Base-by-base conservation (phyloP, 2,329 filamentous ascomycete genomes). In the Fusarium sp. region DNA sequence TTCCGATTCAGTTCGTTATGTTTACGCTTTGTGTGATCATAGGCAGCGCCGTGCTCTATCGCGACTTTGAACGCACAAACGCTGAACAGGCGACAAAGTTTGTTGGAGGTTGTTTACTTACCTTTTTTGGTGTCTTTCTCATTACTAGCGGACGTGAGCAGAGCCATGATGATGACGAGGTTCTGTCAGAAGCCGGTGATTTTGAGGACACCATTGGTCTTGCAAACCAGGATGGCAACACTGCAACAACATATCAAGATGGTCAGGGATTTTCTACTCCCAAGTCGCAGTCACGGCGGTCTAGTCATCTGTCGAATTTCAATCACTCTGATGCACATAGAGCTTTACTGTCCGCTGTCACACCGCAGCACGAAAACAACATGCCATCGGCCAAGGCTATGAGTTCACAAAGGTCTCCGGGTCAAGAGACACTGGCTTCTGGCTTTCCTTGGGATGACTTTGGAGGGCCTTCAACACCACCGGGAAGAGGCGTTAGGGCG, bases 11-110 rank as follows among this genome's bases (percentile, higher is more conserved):
- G 77, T 99, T 99, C 75, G 96, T 99, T 52, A 88, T 97, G 69
- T 99, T 99, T 79, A 99, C 96, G 0, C 86, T 99, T 10, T 97
- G 93, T 8, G 96, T 98, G 68, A 98, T 99, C 73, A 86, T 97
- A 54, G 96, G 96, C 60, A 98, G 95, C 75, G 95, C 95, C 2
- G 87, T 99, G 11, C 83, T 99, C 8, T 99, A 98, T 78, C 91
- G 95, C 52, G 96, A 99, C 79, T 99, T 99, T 76, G 93, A 98
- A 79, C 90, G 92, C 44, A 92, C 93, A 10, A 92, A 90, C 0
- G 81, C 86, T 30, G 86, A 90, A 50, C 92, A 93, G 75, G 92
- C 93, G 4, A 83, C 84, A 60, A 97, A 97, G 75, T 99, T 99
- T 77, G 83, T 97, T 15, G 93, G 93, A 24, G 96, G 96, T 40